Evolutionary conservation across 2,329 filamentous ascomycete species (phyloP), one percentile per base, ranked within the genome.

Genomic region (Scleromitrula shiraiana): DNA sequence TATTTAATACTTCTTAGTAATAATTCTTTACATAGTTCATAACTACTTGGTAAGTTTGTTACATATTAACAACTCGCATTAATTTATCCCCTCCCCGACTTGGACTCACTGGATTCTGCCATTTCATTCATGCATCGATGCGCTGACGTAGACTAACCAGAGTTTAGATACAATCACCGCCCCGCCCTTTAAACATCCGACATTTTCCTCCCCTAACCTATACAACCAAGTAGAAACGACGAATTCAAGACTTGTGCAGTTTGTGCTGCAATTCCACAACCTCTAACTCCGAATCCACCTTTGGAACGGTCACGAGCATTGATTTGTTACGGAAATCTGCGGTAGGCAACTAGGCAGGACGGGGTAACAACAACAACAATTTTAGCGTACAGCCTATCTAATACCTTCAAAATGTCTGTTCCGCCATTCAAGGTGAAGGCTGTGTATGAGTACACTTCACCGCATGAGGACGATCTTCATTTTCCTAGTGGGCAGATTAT

Each of bases 341-440:
- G 33, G 43, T 46, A 39, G 45, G 39, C 40, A 48, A 48, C 39
- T 27, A 29, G 38, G 41, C 24, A 7, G 45, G 38, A 42, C 38
- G 29, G 35, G 42, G 38, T 42, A 42, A 35, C 45, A 48, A 36
- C 38, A 29, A 35, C 45, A 48, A 29, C 35, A 45, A 38, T 6
- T 24, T 38, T 24, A 47, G 29, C 35, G 26, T 35, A n/a, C n/a
- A 42, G 9, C 29, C 30, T 32, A 36, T 19, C 23, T 22, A 15
- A 22, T 35, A 42, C 15, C 17, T 23, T 36, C 45, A 76, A 68
- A 65, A 90, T 90, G 85, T 73, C 83, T 67, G 68, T 66, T 53
- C 74, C 75, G 60, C 81, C 82, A 52, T 96, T 95, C 76, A 94
- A 88, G 71, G 93, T 98, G 73, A 95, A 90, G 76, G 88, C 93